A percentile compares a stretch with the other conserved stretches of the same genome.
Evolutionary conservation across 352 stramenopile species (phyloP).

Genomic region (Globisporangium orthogonon): DNA sequence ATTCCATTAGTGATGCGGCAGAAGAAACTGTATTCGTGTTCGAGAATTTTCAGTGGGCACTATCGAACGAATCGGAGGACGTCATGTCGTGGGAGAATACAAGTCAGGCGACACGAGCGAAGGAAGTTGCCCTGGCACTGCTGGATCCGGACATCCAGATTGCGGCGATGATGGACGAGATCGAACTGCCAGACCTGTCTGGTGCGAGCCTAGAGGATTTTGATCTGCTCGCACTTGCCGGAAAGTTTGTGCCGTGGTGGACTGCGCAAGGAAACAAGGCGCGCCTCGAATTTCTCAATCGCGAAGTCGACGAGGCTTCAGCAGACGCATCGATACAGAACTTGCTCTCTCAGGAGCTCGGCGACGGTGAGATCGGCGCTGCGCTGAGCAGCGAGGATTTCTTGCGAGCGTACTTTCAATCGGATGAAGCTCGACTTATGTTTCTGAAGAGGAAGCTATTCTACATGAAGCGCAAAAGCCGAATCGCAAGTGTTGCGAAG

Average conservation of each 20-base stretch:
- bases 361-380: neutral
- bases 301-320: conserved; percentile 40
- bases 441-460: conserved; percentile 54
- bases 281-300: conserved; percentile 42
- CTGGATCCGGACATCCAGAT: conserved; percentile 52
- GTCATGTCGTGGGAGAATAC: conserved; percentile 33
- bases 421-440: conserved; percentile 22
- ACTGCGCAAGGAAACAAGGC: conserved; percentile 32
- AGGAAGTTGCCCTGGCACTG: conserved; percentile 47
- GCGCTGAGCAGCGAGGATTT: conserved; percentile 23
- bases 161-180: conserved; percentile 42
- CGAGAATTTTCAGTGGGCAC: conserved; percentile 29
- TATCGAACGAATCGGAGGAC: conserved; percentile 20
- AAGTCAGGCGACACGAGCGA: conserved; percentile 28
- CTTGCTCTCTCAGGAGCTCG: conserved; percentile 25
- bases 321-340: conserved; percentile 25
- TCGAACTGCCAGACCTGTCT: conserved; percentile 50
- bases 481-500: conserved; percentile 29
- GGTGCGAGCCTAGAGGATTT: conserved; percentile 28
- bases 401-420: conserved; percentile 41
- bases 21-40: conserved; percentile 39
- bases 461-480: conserved; percentile 30
- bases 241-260: conserved; percentile 60
- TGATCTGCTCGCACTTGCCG: conserved; percentile 39
- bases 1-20: neutral